phyloP scores from a whole-genome alignment of 1,284 basidiomycete species.

The Gomphus bonarii region DNA sequence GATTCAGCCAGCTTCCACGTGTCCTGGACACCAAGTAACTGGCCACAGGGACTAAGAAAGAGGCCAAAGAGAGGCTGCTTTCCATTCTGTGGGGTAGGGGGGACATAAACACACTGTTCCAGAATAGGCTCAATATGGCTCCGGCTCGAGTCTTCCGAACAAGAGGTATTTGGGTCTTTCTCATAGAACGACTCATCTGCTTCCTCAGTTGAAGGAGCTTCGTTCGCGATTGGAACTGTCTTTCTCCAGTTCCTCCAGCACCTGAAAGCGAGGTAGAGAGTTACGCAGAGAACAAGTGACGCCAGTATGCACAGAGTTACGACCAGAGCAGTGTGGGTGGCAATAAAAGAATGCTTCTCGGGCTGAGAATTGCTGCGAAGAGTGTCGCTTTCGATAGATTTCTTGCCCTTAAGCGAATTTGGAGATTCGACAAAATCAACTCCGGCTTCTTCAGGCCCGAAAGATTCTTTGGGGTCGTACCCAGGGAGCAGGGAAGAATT shows the following conservation, averaged over 20 bases:
- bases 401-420: not conserved
- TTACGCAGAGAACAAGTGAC: not conserved
- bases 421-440: too few species aligned
- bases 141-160: not conserved
- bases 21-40: not conserved
- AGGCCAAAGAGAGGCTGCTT: not conserved
- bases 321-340: not conserved
- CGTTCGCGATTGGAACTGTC: not conserved
- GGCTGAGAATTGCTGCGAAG: not conserved
- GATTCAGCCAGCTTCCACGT: not conserved
- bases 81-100: not conserved
- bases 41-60: not conserved
- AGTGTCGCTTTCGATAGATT: not conserved
- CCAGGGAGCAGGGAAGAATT: not conserved
- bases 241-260: not conserved
- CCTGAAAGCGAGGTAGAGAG: not conserved
- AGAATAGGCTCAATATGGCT: not conserved
- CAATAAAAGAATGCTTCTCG: not conserved
- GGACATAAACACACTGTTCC: not conserved
- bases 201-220: not conserved
- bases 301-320: not conserved
- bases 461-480: not conserved
- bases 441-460: not conserved
- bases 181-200: not conserved
- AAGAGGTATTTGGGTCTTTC: not conserved